Base-by-base conservation (phyloP, 441 rosid genomes). In the Viola pubescens region DNA sequence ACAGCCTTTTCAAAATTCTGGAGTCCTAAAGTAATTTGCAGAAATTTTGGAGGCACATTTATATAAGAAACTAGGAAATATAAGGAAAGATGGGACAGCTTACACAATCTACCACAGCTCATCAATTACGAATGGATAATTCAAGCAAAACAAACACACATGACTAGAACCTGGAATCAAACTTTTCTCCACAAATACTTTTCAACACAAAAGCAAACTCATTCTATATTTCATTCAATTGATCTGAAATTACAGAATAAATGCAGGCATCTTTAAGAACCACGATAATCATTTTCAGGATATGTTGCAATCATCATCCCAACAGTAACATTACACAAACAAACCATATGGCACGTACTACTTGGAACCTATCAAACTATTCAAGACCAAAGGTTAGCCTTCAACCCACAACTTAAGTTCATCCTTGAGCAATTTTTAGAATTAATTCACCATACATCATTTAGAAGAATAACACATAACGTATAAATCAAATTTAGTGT, bases 161-260 rank as follows among this genome's bases (percentile, higher is more conserved):
- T 46, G 26, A 42, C 39, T 50, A 52, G 58, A 57, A 63, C 59
- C 59, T 43, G 41, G 9, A 56, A 16, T 53, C 47, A 50, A 55
- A 54, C 26, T 54, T 50, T 16, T 14, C 14, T 26, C 47, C 3
- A 13, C 14, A 40, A 55, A 26, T 16, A 41, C 19, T 26, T 19
- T 8, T 14, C 53, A 59, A 13, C 16, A n/a, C 4, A n/a, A 6
- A 26, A 5, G 4, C 52, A 48, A n/a, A 48, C 52, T 19, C 12
- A 48, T 47, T 14, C 9, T 47, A 47, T 48, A 48, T 19, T 9
- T 48, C 52, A 13, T n/a, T 48, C 52, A 48, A 9, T 13, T n/a
- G 26, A 3, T n/a, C 19, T 2, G 34, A 0, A 2, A 2, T 13
- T 48, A 5, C 26, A n/a, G 12, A 6, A 13, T 48, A 48, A 48